Percentiles rank a stretch among this genome's conserved stretches.
phyloP scores from a whole-genome alignment of 2,329 filamentous ascomycete genomes.

The Parafenestella ontariensis region DNA sequence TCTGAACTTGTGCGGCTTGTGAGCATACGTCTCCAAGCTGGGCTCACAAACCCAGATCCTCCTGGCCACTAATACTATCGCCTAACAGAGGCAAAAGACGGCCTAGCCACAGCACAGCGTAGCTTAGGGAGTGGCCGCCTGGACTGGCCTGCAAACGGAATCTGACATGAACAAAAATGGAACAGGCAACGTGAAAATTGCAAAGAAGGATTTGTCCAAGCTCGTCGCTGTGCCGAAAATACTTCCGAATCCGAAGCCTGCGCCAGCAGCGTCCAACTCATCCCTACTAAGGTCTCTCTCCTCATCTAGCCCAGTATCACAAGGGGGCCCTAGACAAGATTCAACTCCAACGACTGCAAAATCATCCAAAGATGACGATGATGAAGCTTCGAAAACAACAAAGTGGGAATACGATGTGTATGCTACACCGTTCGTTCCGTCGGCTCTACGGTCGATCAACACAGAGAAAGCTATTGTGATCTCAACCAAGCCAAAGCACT shows the following conservation, averaged over 20 bases:
- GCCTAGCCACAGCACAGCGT: background rate
- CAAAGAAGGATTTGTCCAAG: background rate
- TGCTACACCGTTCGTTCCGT: conserved; percentile 26
- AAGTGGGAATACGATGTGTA: conserved; percentile 29
- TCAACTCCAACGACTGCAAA: background rate
- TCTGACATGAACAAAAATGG: background rate
- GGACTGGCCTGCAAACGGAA: background rate
- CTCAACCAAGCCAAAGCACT: conserved; percentile 15
- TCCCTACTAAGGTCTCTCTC: background rate
- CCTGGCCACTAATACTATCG: background rate
- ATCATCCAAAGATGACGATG: too few species aligned
- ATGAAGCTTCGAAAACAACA: background rate
- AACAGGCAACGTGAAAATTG: background rate
- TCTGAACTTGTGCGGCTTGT: background rate
- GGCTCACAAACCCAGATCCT: background rate
- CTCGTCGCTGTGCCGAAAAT: conserved; percentile 12
- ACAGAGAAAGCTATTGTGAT: conserved; percentile 6
- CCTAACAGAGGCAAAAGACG: background rate
- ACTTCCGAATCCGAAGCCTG: background rate
- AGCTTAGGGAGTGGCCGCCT: background rate
- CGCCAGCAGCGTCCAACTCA: background rate
- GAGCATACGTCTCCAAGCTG: too few species aligned
- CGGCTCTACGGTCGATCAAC: conserved; percentile 25
- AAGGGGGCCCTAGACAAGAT: background rate
- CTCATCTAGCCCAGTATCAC: too few species aligned